Base-by-base conservation (phyloP, 73 alveolate species). In the Symbiodinium natans region DNA sequence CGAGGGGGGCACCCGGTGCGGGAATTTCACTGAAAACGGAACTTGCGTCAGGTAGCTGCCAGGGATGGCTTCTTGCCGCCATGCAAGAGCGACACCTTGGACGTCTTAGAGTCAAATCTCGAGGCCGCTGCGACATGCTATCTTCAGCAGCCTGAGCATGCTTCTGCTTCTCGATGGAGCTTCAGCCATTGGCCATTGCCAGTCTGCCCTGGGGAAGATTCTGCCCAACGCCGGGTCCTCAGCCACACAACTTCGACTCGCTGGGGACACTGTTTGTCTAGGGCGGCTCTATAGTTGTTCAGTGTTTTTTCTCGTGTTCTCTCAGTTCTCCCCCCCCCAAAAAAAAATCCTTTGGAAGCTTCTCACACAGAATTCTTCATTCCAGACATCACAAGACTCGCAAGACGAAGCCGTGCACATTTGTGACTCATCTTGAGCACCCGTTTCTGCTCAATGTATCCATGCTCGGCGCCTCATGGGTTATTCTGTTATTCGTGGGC, bases 81-180 rank as follows among this genome's bases (percentile, higher is more conserved):
- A 41, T 92, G 98, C 92, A 92, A 92, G 68, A 10, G 92, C 41
- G 98, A 92, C 98, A 92, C 98, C 43, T 34, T 92, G 92, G 98
- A 92, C n/a, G 98, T 92, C 68, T 41, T 92, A 59, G 98, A 92
- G 41, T 46, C 85, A 84, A 92, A 77, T 48, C 68, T 92, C 90
- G 83, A 74, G 98, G 98, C 97, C 2, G 92, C 39, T n/a, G 86
- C 46, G 40, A n/a, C 43, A 9, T 36, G n/a, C 4, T 34, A 75
- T 34, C 10, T 25, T 27, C 10, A 10, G 19, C 83, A 71, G 83
- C 25, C 25, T 71, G 83, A 34, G 39, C 27, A 27, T 34, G 27
- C 8, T 71, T 11, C 7, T 17, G 83, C 83, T 46, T 46, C 59
- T 46, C n/a, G n/a, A n/a, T n/a, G n/a, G n/a, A n/a, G n/a, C n/a